Evolutionary conservation across 2,329 filamentous ascomycete genomes (phyloP), one percentile per base, ranked within the genome.

Genomic region (Lithohypha guttulata): DNA sequence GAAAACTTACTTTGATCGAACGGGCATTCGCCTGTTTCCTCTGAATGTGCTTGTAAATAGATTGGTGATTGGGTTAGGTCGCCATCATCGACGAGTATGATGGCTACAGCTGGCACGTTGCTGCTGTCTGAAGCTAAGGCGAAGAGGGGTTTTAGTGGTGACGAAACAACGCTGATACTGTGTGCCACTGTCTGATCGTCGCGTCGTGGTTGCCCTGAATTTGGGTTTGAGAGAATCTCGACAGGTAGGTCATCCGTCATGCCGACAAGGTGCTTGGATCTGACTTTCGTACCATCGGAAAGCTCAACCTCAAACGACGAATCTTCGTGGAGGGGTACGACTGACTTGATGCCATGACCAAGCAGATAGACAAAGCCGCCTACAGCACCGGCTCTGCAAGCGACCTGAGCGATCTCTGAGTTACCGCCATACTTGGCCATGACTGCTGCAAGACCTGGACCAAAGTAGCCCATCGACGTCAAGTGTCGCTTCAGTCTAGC

Each of bases 381-480:
- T 5, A 98, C 91, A 14, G 89, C 89, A 45, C 80, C 79, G 26
- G 89, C 85, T 50, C 89, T 81, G 57, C 91, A 96, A 3, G 79
- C 84, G 17, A 94, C 86, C 65, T 98, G 89, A 20, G 83, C 77
- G 43, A 96, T 77, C 61, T 98, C 89, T 21, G 85, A 81, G 32
- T 82, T 69, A 19, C 89, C 86, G 32, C 89, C 89, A 80, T 86
- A 98, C 68, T 94, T 95, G 15, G 87, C 81, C 49, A 93, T 75
- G 9, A 98, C 77, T 32, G 85, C 84, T 36, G 84, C 84, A 56
- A 96, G 96, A 7, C 89, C 86, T 33, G 82, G 74, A 0, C 89
- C 89, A 51, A 95, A 89, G 3, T 84, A 65, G 6, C 89, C 87
- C 60, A 93, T 87, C 0, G 89, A 95, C 10, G 75, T 73, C 35